Evolutionary conservation across 2,329 filamentous ascomycete genomes (phyloP).

Genomic region (Passalora sequoiae): DNA sequence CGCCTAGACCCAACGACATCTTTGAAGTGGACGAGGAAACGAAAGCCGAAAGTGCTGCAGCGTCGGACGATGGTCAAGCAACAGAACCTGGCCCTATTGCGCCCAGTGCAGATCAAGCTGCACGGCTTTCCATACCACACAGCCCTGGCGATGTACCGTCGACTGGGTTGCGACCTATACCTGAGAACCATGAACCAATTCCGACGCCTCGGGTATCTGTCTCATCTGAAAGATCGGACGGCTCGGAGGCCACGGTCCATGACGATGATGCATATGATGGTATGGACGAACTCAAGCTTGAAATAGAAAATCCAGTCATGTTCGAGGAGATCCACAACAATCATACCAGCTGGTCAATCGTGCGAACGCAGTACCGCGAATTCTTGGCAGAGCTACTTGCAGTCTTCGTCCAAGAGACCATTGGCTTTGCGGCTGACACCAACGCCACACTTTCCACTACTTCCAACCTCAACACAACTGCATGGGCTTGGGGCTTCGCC

Average conservation of each 20-base stretch:
- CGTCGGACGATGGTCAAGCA: background rate
- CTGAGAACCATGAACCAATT: conserved; percentile 12
- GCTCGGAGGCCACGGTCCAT: conserved; percentile 24
- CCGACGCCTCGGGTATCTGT: too few species aligned
- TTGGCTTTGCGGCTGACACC: conserved; percentile 50
- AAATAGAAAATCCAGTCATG: conserved; percentile 32
- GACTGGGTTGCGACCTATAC: conserved; percentile 8
- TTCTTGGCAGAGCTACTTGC: conserved; percentile 51
- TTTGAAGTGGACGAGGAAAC: conserved; percentile 8
- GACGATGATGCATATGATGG: conserved; percentile 40
- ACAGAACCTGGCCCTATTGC: background rate
- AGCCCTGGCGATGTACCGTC: conserved; percentile 3
- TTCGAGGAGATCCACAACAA: conserved; percentile 47
- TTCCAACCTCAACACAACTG: conserved; percentile 40
- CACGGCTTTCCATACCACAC: background rate
- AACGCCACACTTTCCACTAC: conserved; percentile 36
- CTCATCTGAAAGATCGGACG: conserved; percentile 5
- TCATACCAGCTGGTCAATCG: conserved; percentile 40
- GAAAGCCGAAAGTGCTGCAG: conserved; percentile 4
- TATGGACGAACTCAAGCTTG: conserved; percentile 37
- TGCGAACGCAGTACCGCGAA: conserved; percentile 50
- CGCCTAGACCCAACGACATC: conserved; percentile 27
- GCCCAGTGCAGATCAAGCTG: background rate
- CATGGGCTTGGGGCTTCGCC: conserved; percentile 48
- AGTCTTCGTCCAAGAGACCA: conserved; percentile 34